Evolutionary conservation across 805 yeast species (phyloP).

Genomic region (Metschnikowia similis): DNA sequence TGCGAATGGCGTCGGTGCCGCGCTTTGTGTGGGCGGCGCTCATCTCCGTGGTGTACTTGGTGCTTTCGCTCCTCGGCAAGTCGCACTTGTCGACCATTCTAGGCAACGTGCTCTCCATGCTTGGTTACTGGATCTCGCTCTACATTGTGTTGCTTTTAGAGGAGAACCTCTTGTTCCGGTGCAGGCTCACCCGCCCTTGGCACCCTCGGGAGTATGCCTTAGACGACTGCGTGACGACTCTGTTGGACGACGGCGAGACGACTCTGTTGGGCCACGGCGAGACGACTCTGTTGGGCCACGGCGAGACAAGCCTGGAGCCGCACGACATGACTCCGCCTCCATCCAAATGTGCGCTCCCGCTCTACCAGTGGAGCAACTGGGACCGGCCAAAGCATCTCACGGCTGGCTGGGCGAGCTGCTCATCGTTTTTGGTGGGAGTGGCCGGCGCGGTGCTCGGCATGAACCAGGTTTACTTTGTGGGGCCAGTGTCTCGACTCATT

Average conservation of each 20-base stretch:
- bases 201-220: constrained; percentile 2
- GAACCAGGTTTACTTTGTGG: constrained; percentile 20
- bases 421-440: constrained; percentile 15
- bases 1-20: constrained; percentile 15
- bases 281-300: no score
- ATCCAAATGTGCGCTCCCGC: background rate
- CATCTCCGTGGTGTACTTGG: constrained; percentile 10
- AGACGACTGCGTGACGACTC: background rate
- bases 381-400: constrained; percentile 23
- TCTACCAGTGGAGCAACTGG: constrained; percentile 32
- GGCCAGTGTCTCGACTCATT: constrained; percentile 15
- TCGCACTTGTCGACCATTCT: constrained; percentile 11
- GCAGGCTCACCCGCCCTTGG: background rate
- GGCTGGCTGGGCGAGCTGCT: constrained; percentile 15
- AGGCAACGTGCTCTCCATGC: constrained; percentile 15
- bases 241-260: no score
- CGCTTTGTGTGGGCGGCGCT: constrained; percentile 14
- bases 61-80: constrained; percentile 12
- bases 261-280: no score
- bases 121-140: constrained; percentile 17
- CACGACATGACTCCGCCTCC: background rate
- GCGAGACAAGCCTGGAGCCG: background rate
- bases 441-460: constrained; percentile 21
- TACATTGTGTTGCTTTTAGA: constrained; percentile 13
- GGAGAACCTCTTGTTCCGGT: constrained; percentile 13